A percentile compares a stretch with the other conserved stretches of the same genome.
Conservation (phyloP, 1,284 basidiomycete genomes). For the Porodaedalea pini region DNA sequence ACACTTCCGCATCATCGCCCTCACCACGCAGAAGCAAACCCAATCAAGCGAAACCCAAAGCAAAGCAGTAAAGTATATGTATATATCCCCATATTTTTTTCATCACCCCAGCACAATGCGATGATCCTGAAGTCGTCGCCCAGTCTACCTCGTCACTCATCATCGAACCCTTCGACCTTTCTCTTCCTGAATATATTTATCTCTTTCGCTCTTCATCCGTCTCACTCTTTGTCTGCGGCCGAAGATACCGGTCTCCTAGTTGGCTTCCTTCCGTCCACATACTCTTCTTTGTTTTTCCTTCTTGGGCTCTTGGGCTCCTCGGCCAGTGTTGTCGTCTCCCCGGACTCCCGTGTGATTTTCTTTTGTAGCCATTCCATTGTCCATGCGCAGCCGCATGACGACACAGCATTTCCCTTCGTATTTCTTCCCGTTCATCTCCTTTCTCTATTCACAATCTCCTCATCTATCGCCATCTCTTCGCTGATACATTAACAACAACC, state of each 20-base stretch:
- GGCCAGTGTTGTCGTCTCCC: not conserved
- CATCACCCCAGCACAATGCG: not conserved
- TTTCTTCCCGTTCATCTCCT: not conserved
- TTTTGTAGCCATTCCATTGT: not conserved
- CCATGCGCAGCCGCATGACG: not conserved
- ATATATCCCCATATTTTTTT: constrained; percentile 11
- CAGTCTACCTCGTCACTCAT: not conserved
- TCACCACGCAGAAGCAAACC: not conserved
- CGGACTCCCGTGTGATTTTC: not conserved
- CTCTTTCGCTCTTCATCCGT: not conserved
- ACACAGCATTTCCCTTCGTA: not conserved
- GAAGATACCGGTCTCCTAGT: not conserved
- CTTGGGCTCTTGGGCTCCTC: not conserved
- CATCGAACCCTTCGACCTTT: not conserved
- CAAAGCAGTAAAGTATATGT: constrained; percentile 11
- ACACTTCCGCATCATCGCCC: not conserved
- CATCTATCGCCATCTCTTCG: not conserved
- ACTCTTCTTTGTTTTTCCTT: not conserved
- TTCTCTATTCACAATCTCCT: not conserved
- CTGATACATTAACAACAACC: constrained; percentile 1
- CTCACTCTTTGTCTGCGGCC: not conserved
- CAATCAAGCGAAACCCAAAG: not conserved
- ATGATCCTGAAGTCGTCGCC: not conserved
- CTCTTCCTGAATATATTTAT: not conserved
- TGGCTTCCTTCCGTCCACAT: not conserved